phyloP scores from a whole-genome alignment of 2,329 filamentous ascomycete genomes.

The Botrytis squamosa region DNA sequence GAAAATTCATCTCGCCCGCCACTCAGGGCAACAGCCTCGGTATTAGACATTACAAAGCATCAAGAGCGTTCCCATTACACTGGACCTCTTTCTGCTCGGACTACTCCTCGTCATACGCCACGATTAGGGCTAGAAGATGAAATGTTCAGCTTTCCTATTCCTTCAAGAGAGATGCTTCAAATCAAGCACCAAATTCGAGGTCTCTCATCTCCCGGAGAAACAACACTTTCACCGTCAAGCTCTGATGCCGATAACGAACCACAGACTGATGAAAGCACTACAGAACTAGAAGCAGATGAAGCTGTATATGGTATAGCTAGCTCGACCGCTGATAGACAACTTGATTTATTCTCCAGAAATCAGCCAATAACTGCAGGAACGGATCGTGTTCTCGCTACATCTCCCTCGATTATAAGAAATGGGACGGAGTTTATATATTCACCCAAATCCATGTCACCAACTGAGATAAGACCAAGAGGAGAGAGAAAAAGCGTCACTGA shows the following conservation, averaged over 20 bases:
- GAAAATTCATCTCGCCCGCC: slow-evolving; percentile 29
- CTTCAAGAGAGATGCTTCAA: slow-evolving; percentile 21
- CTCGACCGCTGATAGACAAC: slow-evolving; percentile 6
- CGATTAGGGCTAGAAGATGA: slow-evolving; percentile 19
- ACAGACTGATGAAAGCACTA: slow-evolving; percentile 36
- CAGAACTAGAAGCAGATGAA: slow-evolving; percentile 27
- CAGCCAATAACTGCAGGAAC: slow-evolving; percentile 35
- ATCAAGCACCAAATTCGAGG: slow-evolving; percentile 28
- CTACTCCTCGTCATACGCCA: slow-evolving; percentile 26
- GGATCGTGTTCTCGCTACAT: slow-evolving; percentile 36
- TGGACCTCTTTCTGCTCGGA: slow-evolving; percentile 24
- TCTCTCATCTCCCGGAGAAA: slow-evolving; percentile 36
- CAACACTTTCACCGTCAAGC: slow-evolving; percentile 30
- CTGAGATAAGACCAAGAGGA: not conserved
- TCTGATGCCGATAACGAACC: slow-evolving; percentile 38
- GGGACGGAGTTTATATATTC: slow-evolving; percentile 21
- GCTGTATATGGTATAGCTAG: slow-evolving; percentile 5
- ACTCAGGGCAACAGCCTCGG: slow-evolving; percentile 27
- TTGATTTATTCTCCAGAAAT: slow-evolving; percentile 35
- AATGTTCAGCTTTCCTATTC: slow-evolving; percentile 24
- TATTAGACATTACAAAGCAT: slow-evolving; percentile 25
- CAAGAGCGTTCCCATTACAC: slow-evolving; percentile 22
- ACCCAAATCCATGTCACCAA: slow-evolving; percentile 12
- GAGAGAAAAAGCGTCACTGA: slow-evolving; percentile 14
- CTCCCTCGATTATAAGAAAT: slow-evolving; percentile 25